These are phyloP conservation scores for Boletus hoseneyae DNA, from an alignment of 1,284 basidiomycete genomes.

Conservation along the genomic window DNA sequence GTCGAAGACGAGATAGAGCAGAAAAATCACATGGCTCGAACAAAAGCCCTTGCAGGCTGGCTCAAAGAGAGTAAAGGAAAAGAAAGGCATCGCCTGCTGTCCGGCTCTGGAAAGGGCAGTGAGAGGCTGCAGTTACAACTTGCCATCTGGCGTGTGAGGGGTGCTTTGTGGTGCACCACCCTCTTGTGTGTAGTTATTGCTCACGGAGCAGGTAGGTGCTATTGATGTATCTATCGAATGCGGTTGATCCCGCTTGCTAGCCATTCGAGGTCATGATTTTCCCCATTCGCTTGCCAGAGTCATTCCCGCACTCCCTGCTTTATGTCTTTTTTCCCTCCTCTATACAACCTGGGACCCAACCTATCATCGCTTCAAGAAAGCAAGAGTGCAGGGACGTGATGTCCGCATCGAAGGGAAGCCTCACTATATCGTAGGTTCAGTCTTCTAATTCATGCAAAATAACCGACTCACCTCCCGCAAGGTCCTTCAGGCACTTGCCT, in stretches of 20 bases:
- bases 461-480: conserved; percentile 28
- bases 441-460: neutral
- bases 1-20: conserved; percentile 78
- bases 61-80: conserved; percentile 62
- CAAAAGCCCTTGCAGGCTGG: conserved; percentile 70
- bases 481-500: conserved; percentile 56
- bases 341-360: conserved; percentile 81
- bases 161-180: conserved; percentile 55
- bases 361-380: conserved; percentile 54
- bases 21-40: conserved; percentile 79
- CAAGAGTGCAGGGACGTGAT: conserved; percentile 63
- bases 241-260: conserved; percentile 21
- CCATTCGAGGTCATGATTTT: conserved; percentile 22
- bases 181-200: conserved; percentile 42
- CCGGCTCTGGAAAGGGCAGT: conserved; percentile 37
- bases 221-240: neutral
- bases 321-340: conserved; percentile 53
- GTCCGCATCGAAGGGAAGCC: conserved; percentile 61
- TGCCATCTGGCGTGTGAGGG: conserved; percentile 59
- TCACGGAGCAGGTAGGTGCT: conserved; percentile 45
- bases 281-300: conserved; percentile 17
- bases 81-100: conserved; percentile 45
- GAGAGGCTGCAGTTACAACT: conserved; percentile 45
- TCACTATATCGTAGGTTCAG: conserved; percentile 54
- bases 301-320: conserved; percentile 39